Evolutionary conservation across 2,329 filamentous ascomycete genomes (phyloP), one percentile per base, ranked within the genome.

Genomic region (Hypoxylon sp.): DNA sequence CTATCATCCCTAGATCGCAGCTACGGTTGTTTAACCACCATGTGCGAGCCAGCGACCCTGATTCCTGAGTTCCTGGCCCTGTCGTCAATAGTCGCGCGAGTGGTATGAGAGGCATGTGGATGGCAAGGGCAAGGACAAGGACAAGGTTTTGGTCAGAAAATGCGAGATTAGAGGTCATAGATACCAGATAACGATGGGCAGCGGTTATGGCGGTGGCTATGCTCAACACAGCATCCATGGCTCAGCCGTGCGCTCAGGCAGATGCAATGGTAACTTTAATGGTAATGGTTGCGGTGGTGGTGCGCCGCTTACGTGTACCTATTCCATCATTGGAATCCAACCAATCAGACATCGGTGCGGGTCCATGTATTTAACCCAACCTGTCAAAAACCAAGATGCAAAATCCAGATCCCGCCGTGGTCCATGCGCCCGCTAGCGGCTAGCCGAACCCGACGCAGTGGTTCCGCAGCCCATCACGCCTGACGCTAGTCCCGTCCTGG

Each of bases 401-500:
- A 21, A 42, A 13, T 51, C 53, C 50, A 44, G 35, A 42, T 47
- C 39, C 47, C 31, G 17, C 19, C 19, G 42, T 57, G 67, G 58
- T 39, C 54, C 50, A 59, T 63, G 63, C 67, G 58, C 46, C 10
- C 27, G 42, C 39, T 56, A 47, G 7, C 27, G 54, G 32, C 21
- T 62, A 59, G 56, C 57, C 50, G 21, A 29, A 67, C 62, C 67
- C 67, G 63, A 63, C 56, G 61, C 54, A 46, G 46, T 64, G 64
- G 64, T 54, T 59, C 54, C 21, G 24, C 21, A 46, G 42, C 54
- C 58, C 58, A 27, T 48, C 31, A 57, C 24, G n/a, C 29, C 29
- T 4, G 7, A 44, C 50, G 56, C 57, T 65, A 65, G n/a, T 8
- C 62, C 51, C 29, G 50, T 37, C 19, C 32, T 15, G 57, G 56